Conservation (phyloP, 495 filamentous ascomycete genomes). For the Aspergillus sclerotiicarbonarius region DNA sequence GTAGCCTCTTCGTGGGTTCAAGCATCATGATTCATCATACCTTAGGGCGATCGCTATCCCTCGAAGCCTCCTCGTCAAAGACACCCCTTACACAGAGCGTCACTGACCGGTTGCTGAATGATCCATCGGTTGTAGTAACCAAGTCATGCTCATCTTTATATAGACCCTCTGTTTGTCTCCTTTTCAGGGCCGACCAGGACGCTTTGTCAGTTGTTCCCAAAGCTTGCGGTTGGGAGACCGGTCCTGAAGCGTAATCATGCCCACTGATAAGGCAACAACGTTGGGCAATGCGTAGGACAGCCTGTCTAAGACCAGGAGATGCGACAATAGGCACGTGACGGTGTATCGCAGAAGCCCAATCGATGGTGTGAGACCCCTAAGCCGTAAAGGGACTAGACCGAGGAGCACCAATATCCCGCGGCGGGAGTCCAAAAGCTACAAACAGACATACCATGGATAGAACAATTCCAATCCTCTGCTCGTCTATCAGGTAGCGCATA, state of each 20-base stretch:
- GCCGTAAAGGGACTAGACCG: constrained; percentile 21
- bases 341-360: constrained; percentile 9
- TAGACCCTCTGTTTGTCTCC: neutral
- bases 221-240: neutral
- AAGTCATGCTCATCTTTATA: neutral
- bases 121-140: neutral
- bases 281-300: constrained; percentile 13
- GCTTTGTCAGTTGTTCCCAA: neutral
- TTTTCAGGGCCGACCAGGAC: neutral
- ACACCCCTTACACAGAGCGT: neutral
- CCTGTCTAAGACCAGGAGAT: constrained; percentile 6
- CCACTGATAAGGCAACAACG: constrained; percentile 12
- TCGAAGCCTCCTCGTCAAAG: neutral
- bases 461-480: neutral
- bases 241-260: neutral
- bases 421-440: neutral
- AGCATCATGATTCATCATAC: neutral
- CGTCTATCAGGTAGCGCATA: neutral
- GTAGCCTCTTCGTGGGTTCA: neutral
- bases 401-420: neutral
- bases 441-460: neutral
- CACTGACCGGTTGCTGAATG: neutral
- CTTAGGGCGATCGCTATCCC: neutral
- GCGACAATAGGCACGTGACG: constrained; percentile 27
- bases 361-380: constrained; percentile 4